Evolutionary conservation across 2,329 filamentous ascomycete species (phyloP).

Genomic region (Alternaria burnsii): DNA sequence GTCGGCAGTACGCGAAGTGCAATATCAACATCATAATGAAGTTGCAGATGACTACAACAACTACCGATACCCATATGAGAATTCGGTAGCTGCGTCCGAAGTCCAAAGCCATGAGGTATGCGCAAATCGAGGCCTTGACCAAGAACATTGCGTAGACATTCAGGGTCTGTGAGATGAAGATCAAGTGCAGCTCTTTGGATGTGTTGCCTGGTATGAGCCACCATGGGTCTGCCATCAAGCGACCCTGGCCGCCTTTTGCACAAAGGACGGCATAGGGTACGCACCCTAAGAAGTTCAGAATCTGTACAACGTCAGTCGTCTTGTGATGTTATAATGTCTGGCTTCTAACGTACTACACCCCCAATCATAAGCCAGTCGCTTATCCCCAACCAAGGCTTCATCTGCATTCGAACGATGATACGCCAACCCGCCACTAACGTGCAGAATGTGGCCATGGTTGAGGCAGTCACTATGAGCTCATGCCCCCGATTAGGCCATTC

Average conservation of each 20-base stretch:
- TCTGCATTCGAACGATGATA: slow-evolving; percentile 12
- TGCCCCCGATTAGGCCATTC: slow-evolving; percentile 10
- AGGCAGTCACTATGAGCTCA: slow-evolving; percentile 14
- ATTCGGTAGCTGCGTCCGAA: slow-evolving; percentile 19
- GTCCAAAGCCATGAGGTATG: slow-evolving; percentile 23
- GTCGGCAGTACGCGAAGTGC: slow-evolving; percentile 11
- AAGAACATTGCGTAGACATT: slow-evolving; percentile 27
- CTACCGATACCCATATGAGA: slow-evolving; percentile 19
- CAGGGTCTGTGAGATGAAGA: slow-evolving; percentile 15
- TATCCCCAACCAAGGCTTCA: neutral
- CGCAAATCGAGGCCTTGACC: slow-evolving; percentile 24
- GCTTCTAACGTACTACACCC: slow-evolving; percentile 11
- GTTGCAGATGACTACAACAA: slow-evolving; percentile 9
- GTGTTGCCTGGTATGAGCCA: slow-evolving; percentile 8
- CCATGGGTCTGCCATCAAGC: slow-evolving; percentile 21
- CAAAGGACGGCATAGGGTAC: slow-evolving; percentile 7
- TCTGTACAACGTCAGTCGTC: neutral
- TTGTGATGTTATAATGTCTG: neutral
- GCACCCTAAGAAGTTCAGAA: slow-evolving; percentile 13
- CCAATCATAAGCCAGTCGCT: slow-evolving; percentile 17
- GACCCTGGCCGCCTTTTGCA: slow-evolving; percentile 14
- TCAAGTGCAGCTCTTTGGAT: slow-evolving; percentile 7
- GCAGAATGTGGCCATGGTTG: slow-evolving; percentile 13
- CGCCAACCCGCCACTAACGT: slow-evolving; percentile 14
- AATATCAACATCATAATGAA: slow-evolving; percentile 12